phyloP scores from a whole-genome alignment of 805 yeast species.

The Metahyphopichia silvanorum region DNA sequence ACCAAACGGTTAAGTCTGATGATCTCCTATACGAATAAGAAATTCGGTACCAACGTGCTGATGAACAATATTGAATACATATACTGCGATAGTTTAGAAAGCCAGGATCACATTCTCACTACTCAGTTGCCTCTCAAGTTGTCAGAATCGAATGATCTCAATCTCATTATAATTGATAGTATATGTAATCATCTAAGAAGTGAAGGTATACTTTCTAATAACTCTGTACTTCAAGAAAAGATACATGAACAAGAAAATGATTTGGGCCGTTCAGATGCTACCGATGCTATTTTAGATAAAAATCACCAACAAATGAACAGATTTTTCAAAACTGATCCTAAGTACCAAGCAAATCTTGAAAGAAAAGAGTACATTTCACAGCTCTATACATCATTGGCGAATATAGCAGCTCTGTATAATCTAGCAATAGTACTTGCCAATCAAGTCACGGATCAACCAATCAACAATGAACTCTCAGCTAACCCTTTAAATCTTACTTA shows the following conservation, averaged over 20 bases:
- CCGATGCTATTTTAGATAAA: slow-evolving; percentile 10
- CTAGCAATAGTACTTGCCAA: slow-evolving; percentile 71
- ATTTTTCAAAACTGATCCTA: slow-evolving; percentile 16
- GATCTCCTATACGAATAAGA: slow-evolving; percentile 9
- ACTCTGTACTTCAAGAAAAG: slow-evolving; percentile 27
- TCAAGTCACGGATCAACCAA: slow-evolving; percentile 70
- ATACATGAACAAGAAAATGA: slow-evolving; percentile 16
- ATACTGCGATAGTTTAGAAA: slow-evolving; percentile 64
- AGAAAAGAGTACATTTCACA: slow-evolving; percentile 41
- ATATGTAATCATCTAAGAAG: slow-evolving; percentile 78
- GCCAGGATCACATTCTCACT: slow-evolving; percentile 67
- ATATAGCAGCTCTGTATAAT: slow-evolving; percentile 43
- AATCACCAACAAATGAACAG: slow-evolving; percentile 16
- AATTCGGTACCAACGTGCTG: slow-evolving; percentile 9
- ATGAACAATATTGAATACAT: slow-evolving; percentile 46
- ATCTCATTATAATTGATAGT: slow-evolving; percentile 72
- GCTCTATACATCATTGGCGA: slow-evolving; percentile 46
- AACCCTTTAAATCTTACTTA: slow-evolving; percentile 49
- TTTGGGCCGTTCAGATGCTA: slow-evolving; percentile 5
- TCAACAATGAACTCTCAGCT: slow-evolving; percentile 4
- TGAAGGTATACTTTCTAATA: slow-evolving; percentile 40
- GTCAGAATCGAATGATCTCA: slow-evolving; percentile 33
- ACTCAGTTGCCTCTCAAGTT: slow-evolving; percentile 64
- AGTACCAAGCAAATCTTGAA: slow-evolving; percentile 29
- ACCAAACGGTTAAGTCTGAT: slow-evolving; percentile 52